These are phyloP conservation scores for Alloteropsis semialata DNA, from an alignment of 176 grass and related monocot species.

Conservation along the genomic window DNA sequence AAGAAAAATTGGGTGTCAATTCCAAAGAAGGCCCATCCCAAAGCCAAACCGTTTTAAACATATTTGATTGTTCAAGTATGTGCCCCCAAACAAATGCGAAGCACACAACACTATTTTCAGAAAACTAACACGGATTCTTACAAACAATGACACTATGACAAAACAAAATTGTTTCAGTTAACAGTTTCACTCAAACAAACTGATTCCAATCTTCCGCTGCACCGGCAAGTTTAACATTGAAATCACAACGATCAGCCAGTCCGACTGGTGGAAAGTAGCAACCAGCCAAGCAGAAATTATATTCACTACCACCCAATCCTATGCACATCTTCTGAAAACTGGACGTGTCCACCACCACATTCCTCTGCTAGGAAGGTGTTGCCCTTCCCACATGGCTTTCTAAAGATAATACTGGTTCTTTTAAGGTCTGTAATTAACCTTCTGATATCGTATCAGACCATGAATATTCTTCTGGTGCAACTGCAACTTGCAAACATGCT, in stretches of 20 bases:
- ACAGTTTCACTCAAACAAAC: background rate
- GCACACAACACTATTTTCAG: background rate
- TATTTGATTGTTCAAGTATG: no score
- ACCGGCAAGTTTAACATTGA: background rate
- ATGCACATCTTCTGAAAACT: background rate
- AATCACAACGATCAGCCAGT: background rate
- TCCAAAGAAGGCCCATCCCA: no score
- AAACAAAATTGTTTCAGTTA: background rate
- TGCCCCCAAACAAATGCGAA: background rate
- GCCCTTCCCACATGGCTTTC: background rate
- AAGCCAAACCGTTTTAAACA: no score
- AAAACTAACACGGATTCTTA: background rate
- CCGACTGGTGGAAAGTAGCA: background rate
- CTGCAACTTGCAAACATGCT: conserved; percentile 31
- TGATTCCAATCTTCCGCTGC: background rate
- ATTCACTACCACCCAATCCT: background rate
- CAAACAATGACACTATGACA: background rate
- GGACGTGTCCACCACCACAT: background rate
- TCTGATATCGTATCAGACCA: conserved; percentile 12
- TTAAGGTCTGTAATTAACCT: background rate
- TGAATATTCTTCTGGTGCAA: background rate
- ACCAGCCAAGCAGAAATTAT: background rate
- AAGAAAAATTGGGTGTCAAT: no score
- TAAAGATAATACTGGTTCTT: background rate
- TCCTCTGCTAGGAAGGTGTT: background rate